Percentiles rank a stretch among this genome's conserved stretches.
Conservation (phyloP, 257 asterid genomes). For the Solanum pennellii region DNA sequence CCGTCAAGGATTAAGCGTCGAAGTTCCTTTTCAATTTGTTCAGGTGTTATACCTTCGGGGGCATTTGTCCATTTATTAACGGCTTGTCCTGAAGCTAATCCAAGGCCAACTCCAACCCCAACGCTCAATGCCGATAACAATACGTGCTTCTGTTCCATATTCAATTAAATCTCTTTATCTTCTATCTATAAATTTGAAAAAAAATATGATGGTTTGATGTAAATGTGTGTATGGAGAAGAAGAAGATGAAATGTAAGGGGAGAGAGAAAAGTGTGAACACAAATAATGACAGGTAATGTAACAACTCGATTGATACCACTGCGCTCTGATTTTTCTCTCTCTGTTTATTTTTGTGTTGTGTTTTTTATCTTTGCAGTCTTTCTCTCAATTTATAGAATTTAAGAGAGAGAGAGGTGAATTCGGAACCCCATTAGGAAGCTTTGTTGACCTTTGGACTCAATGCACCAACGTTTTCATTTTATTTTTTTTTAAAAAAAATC, state of each 20-base stretch:
- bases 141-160: conserved; percentile 80
- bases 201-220: too few species aligned
- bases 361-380: background rate
- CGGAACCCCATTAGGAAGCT: background rate
- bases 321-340: background rate
- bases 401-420: background rate
- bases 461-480: background rate
- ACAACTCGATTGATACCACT: background rate
- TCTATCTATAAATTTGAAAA: background rate
- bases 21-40: conserved; percentile 55
- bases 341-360: background rate
- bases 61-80: conserved; percentile 46
- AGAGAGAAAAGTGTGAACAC: background rate
- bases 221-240: background rate
- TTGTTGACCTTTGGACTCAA: background rate
- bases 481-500: background rate
- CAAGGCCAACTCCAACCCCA: conserved; percentile 84
- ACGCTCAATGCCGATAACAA: conserved; percentile 79
- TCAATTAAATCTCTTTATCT: conserved; percentile 25
- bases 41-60: conserved; percentile 43
- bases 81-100: conserved; percentile 62
- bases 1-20: conserved; percentile 49
- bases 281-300: background rate
- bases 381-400: background rate
- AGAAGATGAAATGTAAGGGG: background rate